These are phyloP conservation scores for Thermothielavioides terrestris DNA, from an alignment of 495 filamentous ascomycete genomes.

Conservation along the genomic window DNA sequence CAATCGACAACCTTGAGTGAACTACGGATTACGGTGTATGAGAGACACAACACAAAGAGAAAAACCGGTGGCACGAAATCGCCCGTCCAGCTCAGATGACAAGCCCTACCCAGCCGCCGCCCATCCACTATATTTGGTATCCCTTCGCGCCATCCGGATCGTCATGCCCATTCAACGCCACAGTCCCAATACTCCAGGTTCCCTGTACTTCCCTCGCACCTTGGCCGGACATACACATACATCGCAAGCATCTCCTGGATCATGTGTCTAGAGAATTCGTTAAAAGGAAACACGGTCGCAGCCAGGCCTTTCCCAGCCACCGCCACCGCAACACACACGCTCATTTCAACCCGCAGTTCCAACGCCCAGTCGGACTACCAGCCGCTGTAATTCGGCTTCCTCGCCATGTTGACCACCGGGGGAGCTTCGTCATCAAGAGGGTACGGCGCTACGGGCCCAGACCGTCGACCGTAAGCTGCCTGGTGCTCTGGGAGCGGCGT, in stretches of 20 bases:
- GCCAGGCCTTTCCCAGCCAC: background rate
- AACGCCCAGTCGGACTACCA: constrained; percentile 31
- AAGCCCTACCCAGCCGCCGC: background rate
- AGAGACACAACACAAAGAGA: no score
- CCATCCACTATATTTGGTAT: constrained; percentile 9
- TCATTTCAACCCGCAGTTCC: no score
- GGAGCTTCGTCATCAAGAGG: constrained; percentile 74
- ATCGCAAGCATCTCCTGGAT: background rate
- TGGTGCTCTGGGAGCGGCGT: constrained; percentile 56
- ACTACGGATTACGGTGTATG: no score
- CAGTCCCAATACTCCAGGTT: background rate
- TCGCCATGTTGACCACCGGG: constrained; percentile 70
- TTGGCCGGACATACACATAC: constrained; percentile 1
- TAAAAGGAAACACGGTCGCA: background rate
- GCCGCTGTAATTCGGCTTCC: constrained; percentile 70
- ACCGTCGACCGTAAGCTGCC: constrained; percentile 1
- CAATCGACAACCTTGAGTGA: no score
- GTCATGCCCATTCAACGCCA: background rate
- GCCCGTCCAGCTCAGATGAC: background rate
- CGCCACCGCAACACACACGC: background rate
- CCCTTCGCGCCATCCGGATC: background rate
- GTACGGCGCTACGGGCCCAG: constrained; percentile 49
- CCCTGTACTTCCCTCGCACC: background rate
- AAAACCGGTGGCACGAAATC: background rate
- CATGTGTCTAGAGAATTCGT: background rate